A percentile compares a stretch with the other conserved stretches of the same genome.
phyloP scores from a whole-genome alignment of 2,329 filamentous ascomycete genomes.

The Botryotinia convoluta region DNA sequence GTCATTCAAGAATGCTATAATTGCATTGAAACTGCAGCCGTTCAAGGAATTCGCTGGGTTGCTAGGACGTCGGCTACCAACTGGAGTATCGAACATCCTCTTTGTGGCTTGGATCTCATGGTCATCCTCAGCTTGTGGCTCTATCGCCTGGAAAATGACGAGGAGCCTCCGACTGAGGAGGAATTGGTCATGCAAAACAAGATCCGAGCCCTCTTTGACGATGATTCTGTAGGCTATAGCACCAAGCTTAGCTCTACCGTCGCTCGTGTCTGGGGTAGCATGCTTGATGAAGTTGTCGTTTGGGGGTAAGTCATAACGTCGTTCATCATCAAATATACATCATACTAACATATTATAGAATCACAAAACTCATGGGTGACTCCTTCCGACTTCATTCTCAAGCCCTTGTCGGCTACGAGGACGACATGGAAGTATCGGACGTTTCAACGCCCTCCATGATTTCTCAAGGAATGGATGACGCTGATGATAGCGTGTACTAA shows the following conservation, averaged over 20 bases:
- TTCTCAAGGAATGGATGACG: slow-evolving; percentile 62
- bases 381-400: slow-evolving; percentile 96
- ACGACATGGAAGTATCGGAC: slow-evolving; percentile 69
- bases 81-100: slow-evolving; percentile 97
- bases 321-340: background rate
- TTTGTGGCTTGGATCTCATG: slow-evolving; percentile 95
- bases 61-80: slow-evolving; percentile 97
- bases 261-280: slow-evolving; percentile 91
- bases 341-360: slow-evolving; percentile 58
- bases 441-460: slow-evolving; percentile 70
- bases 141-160: slow-evolving; percentile 98
- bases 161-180: slow-evolving; percentile 81
- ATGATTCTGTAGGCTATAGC: slow-evolving; percentile 78
- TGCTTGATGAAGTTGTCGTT: slow-evolving; percentile 97
- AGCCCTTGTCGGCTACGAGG: slow-evolving; percentile 90
- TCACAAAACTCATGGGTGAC: slow-evolving; percentile 95
- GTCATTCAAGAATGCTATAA: slow-evolving; percentile 97
- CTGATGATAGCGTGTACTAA: slow-evolving; percentile 67
- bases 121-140: slow-evolving; percentile 97
- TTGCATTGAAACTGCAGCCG: slow-evolving; percentile 92
- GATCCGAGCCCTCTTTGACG: slow-evolving; percentile 83
- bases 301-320: slow-evolving; percentile 79
- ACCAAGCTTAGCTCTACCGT: slow-evolving; percentile 92
- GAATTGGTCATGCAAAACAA: slow-evolving; percentile 91
- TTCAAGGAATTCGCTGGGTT: slow-evolving; percentile 95